These are phyloP conservation scores for Exophiala phaeomuriformis DNA, from an alignment of 2,329 filamentous ascomycete genomes.

Conservation along the genomic window DNA sequence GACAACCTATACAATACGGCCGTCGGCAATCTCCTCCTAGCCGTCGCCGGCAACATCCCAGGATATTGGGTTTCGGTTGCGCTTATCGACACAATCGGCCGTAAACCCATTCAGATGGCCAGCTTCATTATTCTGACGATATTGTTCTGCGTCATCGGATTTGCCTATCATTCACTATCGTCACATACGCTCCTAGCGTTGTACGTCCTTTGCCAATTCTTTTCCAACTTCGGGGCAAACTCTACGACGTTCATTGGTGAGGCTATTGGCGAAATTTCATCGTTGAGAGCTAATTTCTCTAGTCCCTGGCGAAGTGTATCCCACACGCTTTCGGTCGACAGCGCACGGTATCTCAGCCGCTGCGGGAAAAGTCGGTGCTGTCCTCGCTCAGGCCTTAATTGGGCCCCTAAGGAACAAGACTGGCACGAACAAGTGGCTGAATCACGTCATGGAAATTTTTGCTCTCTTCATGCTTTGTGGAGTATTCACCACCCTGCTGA, in stretches of 20 bases:
- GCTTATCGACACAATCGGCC: conserved; percentile 64
- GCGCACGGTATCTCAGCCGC: conserved; percentile 60
- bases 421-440: conserved; percentile 46
- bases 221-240: conserved; percentile 52
- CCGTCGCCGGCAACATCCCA: conserved; percentile 69
- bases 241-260: neutral
- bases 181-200: conserved; percentile 49
- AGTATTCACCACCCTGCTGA: conserved; percentile 58
- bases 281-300: conserved; percentile 29
- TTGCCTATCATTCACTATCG: conserved; percentile 47
- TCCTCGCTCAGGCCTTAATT: conserved; percentile 59
- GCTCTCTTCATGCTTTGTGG: conserved; percentile 64
- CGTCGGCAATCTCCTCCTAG: conserved; percentile 69
- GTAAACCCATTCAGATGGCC: conserved; percentile 65
- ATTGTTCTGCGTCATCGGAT: conserved; percentile 57
- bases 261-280: conserved; percentile 46
- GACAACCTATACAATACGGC: conserved; percentile 64
- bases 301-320: conserved; percentile 54
- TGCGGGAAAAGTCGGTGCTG: conserved; percentile 60
- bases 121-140: conserved; percentile 57
- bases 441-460: conserved; percentile 55
- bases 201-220: conserved; percentile 58
- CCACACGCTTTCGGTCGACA: conserved; percentile 55
- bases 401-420: conserved; percentile 46
- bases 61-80: conserved; percentile 78